Base-by-base conservation (phyloP, 495 filamentous ascomycete species). In the Trichoderma virens region DNA sequence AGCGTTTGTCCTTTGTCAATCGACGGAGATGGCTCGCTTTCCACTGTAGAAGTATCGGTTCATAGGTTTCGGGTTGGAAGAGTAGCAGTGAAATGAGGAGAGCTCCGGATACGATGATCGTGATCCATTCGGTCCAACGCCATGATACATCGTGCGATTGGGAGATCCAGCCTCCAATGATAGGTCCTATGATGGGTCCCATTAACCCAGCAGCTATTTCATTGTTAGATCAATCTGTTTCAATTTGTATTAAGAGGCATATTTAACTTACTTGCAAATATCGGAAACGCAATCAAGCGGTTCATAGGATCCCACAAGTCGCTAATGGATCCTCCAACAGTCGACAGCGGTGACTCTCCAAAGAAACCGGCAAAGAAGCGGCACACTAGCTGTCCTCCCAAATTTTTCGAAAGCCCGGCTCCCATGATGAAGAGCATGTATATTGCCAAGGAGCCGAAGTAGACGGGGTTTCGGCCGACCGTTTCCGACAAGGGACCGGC, bases 111-210 rank as follows among this genome's bases (percentile, higher is more conserved):
- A 90, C 91, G 35, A 93, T 93, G 3, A 91, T 72, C 3, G 90
- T 80, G 11, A 89, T 79, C 78, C 89, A 93, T 73, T 92, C 92
- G 0, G 83, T 84, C 90, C 72, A 75, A 54, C 68, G 71, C 70
- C 72, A 76, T 11, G 63, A 62, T 9, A 73, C 54, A 20, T 61
- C 28, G 1, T n/a, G 64, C 56, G 65, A 61, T 5, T 59, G 30
- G 11, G 65, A 70, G 18, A 75, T 73, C 69, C 70, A 74, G 5
- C 71, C 72, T 16, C 74, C 70, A 7, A 67, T 67, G 18, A 76
- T 69, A 28, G 74, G 73, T 2, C 70, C 73, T 2, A 72, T 66
- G 20, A 71, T 66, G 9, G 72, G 67, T 14, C 69, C 74, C 51
- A 56, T 56, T 5, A 56, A n/a, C 1, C 51, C 51, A 56, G 51